Percentiles rank a stretch among this genome's conserved stretches.
Evolutionary conservation across 169 alveolate genomes (phyloP).

Genomic region (Perkinsus olseni): DNA sequence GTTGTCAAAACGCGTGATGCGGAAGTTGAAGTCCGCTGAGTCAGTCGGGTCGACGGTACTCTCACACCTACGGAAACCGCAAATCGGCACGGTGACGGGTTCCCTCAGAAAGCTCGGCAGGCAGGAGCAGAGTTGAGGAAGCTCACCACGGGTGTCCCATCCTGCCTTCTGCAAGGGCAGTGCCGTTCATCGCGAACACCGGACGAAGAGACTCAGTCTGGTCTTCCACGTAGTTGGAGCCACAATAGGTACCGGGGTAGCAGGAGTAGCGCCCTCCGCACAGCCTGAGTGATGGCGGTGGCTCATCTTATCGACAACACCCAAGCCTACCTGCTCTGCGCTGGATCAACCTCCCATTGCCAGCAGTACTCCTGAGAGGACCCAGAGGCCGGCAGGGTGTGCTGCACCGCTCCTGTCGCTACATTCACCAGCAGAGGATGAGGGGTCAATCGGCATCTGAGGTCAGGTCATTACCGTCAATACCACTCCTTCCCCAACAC

Average conservation of each 20-base stretch:
- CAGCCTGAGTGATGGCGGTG: not conserved
- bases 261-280: not conserved
- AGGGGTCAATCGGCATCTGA: not conserved
- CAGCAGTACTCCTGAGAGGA: not conserved
- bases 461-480: not conserved
- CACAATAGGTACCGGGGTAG: not conserved
- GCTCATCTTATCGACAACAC: too few relatives aligned
- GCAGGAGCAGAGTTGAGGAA: too few relatives aligned
- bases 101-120: too few relatives aligned
- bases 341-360: not conserved
- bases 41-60: not conserved
- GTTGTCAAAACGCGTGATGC: not conserved
- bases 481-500: not conserved
- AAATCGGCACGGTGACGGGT: too few relatives aligned
- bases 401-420: not conserved
- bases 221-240: not conserved
- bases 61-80: not conserved
- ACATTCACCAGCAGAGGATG: not conserved
- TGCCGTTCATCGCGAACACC: not conserved
- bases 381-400: not conserved
- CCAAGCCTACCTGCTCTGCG: not conserved
- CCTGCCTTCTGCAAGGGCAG: not conserved
- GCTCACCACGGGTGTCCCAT: slow-evolving; percentile 7
- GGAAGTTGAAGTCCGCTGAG: slow-evolving; percentile 10
- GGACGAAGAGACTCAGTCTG: not conserved